Conservation (phyloP, 257 asterid genomes). For the Mentha longifolia region DNA sequence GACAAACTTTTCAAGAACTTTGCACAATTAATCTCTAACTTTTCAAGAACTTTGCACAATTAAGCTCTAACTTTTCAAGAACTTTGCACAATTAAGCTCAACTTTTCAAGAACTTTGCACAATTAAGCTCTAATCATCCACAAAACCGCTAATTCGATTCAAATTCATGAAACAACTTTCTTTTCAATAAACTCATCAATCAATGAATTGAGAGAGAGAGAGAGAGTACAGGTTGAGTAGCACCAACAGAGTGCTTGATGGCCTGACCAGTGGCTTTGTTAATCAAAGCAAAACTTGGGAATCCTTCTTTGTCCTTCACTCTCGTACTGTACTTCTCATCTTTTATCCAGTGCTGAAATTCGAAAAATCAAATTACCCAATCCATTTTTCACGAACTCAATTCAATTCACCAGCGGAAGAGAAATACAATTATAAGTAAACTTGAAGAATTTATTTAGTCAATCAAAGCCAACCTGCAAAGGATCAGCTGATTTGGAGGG, state of each 20-base stretch:
- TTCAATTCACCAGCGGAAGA: not conserved
- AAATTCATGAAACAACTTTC: not conserved
- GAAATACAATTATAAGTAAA: not conserved
- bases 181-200: not conserved
- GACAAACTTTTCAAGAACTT: conserved; percentile 10
- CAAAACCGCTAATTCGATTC: not conserved
- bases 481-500: conserved; percentile 70
- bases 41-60: conserved; percentile 1
- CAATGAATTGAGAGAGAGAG: conserved; percentile 3
- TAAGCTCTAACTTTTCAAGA: not conserved
- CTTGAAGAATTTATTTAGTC: no score
- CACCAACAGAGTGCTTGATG: conserved; percentile 65
- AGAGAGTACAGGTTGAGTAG: conserved; percentile 47
- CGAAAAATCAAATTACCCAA: not conserved
- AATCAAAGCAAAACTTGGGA: conserved; percentile 69
- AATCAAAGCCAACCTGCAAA: conserved; percentile 46
- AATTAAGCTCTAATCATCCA: not conserved
- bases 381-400: not conserved
- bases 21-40: not conserved
- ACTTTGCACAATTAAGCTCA: not conserved
- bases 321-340: conserved; percentile 67
- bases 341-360: conserved; percentile 70
- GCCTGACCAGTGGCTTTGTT: conserved; percentile 72
- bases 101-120: no score
- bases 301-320: conserved; percentile 78